Evolutionary conservation across 2,329 filamentous ascomycete genomes (phyloP).

Genomic region (Sporothrix humicola): DNA sequence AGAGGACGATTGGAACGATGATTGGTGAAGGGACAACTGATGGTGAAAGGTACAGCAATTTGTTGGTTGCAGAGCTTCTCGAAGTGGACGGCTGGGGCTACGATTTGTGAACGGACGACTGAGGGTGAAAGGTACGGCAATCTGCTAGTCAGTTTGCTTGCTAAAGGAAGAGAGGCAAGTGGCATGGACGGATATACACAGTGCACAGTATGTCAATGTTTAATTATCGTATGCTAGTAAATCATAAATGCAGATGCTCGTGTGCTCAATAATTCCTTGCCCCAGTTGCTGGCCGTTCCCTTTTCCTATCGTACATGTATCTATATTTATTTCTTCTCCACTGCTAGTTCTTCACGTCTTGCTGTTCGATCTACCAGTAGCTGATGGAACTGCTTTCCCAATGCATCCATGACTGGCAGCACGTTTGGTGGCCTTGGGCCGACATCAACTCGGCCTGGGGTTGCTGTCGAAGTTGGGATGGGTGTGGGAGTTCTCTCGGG

Average conservation of each 20-base stretch:
- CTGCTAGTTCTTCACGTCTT: not conserved
- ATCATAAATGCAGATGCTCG: not conserved
- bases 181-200: not conserved
- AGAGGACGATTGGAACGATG: not conserved
- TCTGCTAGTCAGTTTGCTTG: too few relatives aligned
- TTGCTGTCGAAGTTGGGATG: not conserved
- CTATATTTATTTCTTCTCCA: not conserved
- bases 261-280: not conserved
- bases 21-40: too few relatives aligned
- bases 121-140: too few relatives aligned
- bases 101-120: too few relatives aligned
- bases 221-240: not conserved
- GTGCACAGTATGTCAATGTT: not conserved
- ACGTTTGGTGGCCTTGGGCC: constrained; percentile 26
- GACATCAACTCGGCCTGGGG: not conserved
- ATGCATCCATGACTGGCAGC: constrained; percentile 26
- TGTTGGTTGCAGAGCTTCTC: too few relatives aligned
- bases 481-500: constrained; percentile 4
- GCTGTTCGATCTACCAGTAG: constrained; percentile 20
- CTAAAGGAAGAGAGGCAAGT: not conserved
- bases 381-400: constrained; percentile 28
- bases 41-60: too few relatives aligned
- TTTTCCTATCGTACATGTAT: not conserved
- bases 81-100: not conserved
- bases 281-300: not conserved